Conservation (phyloP, 768 basidiomycete species). For the Tylopilus cervinicoccineus region DNA sequence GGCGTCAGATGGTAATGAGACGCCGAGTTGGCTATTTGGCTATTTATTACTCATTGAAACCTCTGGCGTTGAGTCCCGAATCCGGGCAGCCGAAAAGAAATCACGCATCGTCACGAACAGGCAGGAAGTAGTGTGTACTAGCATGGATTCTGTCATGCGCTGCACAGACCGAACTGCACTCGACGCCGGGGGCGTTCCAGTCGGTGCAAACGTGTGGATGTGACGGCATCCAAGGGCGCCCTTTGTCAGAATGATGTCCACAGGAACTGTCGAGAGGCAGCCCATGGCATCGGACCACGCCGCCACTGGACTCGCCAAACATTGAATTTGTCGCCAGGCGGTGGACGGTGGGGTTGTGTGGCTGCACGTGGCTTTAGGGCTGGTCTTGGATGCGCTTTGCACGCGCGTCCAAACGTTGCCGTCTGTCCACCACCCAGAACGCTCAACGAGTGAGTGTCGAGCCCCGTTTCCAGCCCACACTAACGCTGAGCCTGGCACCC, state of each 20-base stretch:
- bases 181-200: background rate
- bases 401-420: conserved; percentile 1
- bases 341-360: conserved; percentile 9
- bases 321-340: conserved; percentile 1
- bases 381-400: conserved; percentile 9
- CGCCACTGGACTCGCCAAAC: background rate
- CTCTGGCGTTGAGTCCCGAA: conserved; percentile 27
- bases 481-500: background rate
- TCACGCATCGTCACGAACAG: conserved; percentile 1
- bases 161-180: conserved; percentile 10
- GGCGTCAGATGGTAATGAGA: conserved; percentile 34
- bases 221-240: conserved; percentile 19
- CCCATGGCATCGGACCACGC: conserved; percentile 3
- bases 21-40: conserved; percentile 21
- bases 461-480: background rate
- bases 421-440: conserved; percentile 1
- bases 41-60: conserved; percentile 29
- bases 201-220: background rate
- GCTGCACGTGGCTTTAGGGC: conserved; percentile 26
- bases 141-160: background rate
- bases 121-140: no score
- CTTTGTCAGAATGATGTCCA: conserved; percentile 10
- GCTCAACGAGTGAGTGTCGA: conserved; percentile 18
- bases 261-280: conserved; percentile 18
- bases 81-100: conserved; percentile 15